These are phyloP conservation scores for Cladorrhinum samala DNA, from an alignment of 495 filamentous ascomycete species.

Conservation along the genomic window DNA sequence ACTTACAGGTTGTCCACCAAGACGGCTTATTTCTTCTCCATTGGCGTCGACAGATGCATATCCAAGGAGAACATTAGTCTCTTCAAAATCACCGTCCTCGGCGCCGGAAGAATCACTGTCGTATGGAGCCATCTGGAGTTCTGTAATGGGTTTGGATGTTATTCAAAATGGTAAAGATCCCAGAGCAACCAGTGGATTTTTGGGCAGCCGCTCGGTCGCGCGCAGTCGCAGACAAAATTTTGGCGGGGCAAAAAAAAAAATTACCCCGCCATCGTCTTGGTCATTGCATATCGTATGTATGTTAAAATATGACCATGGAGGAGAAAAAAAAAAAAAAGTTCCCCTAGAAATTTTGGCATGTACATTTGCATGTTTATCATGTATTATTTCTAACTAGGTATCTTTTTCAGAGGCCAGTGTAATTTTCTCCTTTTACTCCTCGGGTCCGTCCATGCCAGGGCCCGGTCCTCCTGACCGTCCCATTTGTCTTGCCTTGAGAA, in stretches of 20 bases:
- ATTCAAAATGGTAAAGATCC: neutral
- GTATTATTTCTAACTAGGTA: conserved; percentile 22
- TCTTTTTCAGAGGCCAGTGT: conserved; percentile 23
- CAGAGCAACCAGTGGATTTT: conserved; percentile 4
- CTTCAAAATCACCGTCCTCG: conserved; percentile 66
- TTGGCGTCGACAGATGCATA: conserved; percentile 78
- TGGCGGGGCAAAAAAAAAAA: conserved; percentile 32
- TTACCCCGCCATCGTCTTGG: conserved; percentile 26
- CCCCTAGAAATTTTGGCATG: conserved; percentile 3
- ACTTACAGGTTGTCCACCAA: conserved; percentile 81
- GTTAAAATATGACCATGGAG: too few relatives aligned
- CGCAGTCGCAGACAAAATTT: conserved; percentile 22
- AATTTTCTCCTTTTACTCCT: conserved; percentile 28
- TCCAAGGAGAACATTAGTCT: conserved; percentile 86
- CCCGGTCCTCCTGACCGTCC: conserved; percentile 47
- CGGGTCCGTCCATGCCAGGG: conserved; percentile 48
- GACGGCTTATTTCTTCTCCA: conserved; percentile 79
- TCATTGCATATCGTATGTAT: too few relatives aligned
- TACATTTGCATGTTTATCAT: conserved; percentile 11
- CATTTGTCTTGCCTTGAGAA: conserved; percentile 98
- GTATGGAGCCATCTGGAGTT: conserved; percentile 65
- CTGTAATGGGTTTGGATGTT: neutral
- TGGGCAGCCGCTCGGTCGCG: conserved; percentile 9
- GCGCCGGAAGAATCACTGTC: conserved; percentile 77
- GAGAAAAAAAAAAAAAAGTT: too few relatives aligned